These are phyloP conservation scores for Pisolithus tinctorius DNA, from an alignment of 768 basidiomycete genomes.

Conservation along the genomic window DNA sequence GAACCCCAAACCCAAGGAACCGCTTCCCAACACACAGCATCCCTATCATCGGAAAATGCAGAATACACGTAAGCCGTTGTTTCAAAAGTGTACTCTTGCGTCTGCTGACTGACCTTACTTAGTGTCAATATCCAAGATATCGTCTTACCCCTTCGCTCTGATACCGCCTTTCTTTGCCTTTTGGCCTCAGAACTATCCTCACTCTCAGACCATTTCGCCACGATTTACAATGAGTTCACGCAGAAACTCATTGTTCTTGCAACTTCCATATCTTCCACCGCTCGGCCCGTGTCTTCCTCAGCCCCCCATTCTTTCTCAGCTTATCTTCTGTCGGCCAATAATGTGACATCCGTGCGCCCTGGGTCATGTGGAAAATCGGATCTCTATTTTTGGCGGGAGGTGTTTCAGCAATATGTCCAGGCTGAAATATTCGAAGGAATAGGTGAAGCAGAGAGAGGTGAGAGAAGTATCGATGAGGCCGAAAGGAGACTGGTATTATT, in stretches of 20 bases:
- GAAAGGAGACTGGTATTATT: constrained; percentile 63
- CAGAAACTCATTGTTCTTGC: constrained; percentile 44
- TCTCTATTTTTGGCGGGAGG: constrained; percentile 82
- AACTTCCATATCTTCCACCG: constrained; percentile 24
- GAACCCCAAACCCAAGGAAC: constrained; percentile 1
- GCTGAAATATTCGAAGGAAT: constrained; percentile 78
- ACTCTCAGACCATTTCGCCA: constrained; percentile 44
- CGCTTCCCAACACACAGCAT: background rate
- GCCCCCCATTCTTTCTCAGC: constrained; percentile 26
- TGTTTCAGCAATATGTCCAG: constrained; percentile 84
- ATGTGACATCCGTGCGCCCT: constrained; percentile 34
- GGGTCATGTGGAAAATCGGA: constrained; percentile 38
- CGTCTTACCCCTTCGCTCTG: constrained; percentile 74
- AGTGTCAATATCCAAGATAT: constrained; percentile 38
- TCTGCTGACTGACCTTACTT: background rate
- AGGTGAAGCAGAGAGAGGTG: constrained; percentile 58
- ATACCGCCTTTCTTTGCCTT: constrained; percentile 73
- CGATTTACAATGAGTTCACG: constrained; percentile 46
- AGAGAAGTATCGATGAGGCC: constrained; percentile 61
- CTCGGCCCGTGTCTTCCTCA: constrained; percentile 27
- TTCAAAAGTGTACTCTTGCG: background rate
- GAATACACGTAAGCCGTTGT: constrained; percentile 6
- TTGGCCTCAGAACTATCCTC: constrained; percentile 56
- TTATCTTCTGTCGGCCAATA: constrained; percentile 20
- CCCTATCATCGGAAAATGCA: background rate